Conservation (phyloP, 805 yeast species). For the Ogataea naganishii region DNA sequence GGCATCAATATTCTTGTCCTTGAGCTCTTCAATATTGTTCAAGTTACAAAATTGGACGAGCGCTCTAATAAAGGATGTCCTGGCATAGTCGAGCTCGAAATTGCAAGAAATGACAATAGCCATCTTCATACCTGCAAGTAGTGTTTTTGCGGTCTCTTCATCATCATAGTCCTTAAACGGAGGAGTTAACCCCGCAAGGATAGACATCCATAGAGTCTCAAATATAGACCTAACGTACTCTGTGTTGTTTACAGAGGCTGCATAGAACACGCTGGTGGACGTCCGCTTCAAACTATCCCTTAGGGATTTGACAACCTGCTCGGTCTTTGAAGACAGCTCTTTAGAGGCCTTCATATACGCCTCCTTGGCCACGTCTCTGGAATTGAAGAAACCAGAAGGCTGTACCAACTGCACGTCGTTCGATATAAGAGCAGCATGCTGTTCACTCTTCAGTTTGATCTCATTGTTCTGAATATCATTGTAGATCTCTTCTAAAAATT, state of each 20-base stretch:
- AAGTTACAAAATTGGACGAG: conserved; percentile 80
- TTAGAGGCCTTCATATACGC: conserved; percentile 89
- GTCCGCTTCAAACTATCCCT: conserved; percentile 39
- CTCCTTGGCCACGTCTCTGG: conserved; percentile 62
- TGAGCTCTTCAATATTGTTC: conserved; percentile 70
- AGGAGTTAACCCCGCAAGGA: conserved; percentile 88
- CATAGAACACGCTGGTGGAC: conserved; percentile 49
- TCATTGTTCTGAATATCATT: conserved; percentile 77
- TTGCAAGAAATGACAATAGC: conserved; percentile 78
- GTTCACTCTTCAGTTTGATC: conserved; percentile 87
- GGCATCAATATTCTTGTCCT: conserved; percentile 73
- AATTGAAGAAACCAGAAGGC: conserved; percentile 44
- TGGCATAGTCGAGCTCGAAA: conserved; percentile 76
- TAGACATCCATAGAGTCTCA: conserved; percentile 95
- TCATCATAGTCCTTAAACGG: conserved; percentile 88
- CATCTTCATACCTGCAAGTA: conserved; percentile 80
- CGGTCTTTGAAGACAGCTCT: conserved; percentile 86
- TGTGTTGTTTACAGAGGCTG: conserved; percentile 62
- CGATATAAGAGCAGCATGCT: conserved; percentile 79
- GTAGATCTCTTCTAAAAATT: conserved; percentile 59
- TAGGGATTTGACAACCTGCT: conserved; percentile 63
- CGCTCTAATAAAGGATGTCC: conserved; percentile 84
- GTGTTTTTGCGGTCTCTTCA: conserved; percentile 52
- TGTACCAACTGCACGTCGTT: conserved; percentile 38
- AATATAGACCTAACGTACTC: conserved; percentile 91